phyloP scores from a whole-genome alignment of 345 rosid genomes.

The Eutrema heterophyllum region DNA sequence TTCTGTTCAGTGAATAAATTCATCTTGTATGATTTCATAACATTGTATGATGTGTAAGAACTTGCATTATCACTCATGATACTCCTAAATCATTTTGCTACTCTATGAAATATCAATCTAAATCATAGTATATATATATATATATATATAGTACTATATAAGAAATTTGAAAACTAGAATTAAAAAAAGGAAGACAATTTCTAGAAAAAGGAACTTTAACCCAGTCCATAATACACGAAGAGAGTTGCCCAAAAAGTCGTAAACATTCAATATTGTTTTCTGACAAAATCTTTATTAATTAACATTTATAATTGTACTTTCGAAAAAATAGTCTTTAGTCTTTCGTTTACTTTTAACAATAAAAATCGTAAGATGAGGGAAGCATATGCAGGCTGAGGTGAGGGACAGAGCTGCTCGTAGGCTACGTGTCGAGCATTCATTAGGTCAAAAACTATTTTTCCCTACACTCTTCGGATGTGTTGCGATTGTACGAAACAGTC shows the following conservation, averaged over 20 bases:
- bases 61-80: not conserved
- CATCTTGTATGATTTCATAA: not conserved
- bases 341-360: not conserved
- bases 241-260: conserved; percentile 13
- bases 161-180: not conserved
- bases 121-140: not conserved
- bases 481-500: conserved; percentile 1
- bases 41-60: not conserved
- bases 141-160: too few relatives aligned
- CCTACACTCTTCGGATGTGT: not conserved
- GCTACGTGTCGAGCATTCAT: conserved; percentile 1
- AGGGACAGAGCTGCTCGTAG: not conserved
- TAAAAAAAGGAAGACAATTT: not conserved
- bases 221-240: conserved; percentile 1
- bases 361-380: conserved; percentile 23
- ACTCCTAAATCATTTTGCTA: not conserved
- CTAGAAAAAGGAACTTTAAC: not conserved
- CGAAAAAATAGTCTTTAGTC: not conserved
- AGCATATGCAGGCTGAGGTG: conserved; percentile 14
- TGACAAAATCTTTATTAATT: not conserved
- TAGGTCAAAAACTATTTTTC: not conserved
- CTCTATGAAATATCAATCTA: not conserved
- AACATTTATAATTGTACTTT: not conserved
- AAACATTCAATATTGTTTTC: conserved; percentile 5
- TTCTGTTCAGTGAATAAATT: not conserved